These are phyloP conservation scores for Farysia itapuensis DNA, from an alignment of 1,284 basidiomycete species.

Conservation along the genomic window DNA sequence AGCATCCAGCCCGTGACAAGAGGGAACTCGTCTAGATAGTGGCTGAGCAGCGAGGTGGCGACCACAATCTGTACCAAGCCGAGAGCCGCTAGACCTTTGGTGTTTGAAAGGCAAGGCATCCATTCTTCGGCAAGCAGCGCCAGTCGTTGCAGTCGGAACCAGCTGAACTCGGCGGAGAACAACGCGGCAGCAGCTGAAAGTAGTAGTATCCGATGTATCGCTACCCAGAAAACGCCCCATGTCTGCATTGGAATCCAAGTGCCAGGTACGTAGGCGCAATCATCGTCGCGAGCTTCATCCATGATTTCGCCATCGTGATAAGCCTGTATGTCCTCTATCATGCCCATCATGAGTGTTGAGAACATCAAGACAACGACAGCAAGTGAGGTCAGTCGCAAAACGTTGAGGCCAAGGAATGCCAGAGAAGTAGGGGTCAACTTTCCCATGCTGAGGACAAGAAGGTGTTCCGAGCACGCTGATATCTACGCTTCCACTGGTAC, in stretches of 20 bases:
- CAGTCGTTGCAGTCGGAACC: conserved; percentile 12
- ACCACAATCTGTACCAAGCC: conserved; percentile 35
- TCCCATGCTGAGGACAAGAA: too few relatives aligned
- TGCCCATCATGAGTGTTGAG: conserved; percentile 24
- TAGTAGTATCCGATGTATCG: conserved; percentile 33
- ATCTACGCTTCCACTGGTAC: too few relatives aligned
- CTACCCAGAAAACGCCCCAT: conserved; percentile 51
- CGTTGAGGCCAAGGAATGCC: conserved; percentile 36
- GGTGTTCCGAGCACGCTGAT: too few relatives aligned
- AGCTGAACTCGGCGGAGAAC: conserved; percentile 32
- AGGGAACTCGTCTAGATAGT: conserved; percentile 35
- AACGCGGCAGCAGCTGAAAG: conserved; percentile 14
- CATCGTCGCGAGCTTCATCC: conserved; percentile 10
- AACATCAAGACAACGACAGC: conserved; percentile 27
- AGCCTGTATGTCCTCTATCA: conserved; percentile 24
- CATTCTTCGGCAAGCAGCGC: conserved; percentile 10
- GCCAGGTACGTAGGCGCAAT: conserved; percentile 41
- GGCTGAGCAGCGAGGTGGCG: conserved; percentile 25
- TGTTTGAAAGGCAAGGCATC: conserved; percentile 32
- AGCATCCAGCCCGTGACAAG: conserved; percentile 41
- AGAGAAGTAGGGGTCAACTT: conserved; percentile 1
- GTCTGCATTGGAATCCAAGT: conserved; percentile 42
- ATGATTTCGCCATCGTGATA: conserved; percentile 13
- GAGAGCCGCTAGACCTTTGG: conserved; percentile 22
- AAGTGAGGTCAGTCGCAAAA: conserved; percentile 29